Evolutionary conservation across 2,329 filamentous ascomycete genomes (phyloP).

Genomic region (Teratosphaeriaceae sp.): DNA sequence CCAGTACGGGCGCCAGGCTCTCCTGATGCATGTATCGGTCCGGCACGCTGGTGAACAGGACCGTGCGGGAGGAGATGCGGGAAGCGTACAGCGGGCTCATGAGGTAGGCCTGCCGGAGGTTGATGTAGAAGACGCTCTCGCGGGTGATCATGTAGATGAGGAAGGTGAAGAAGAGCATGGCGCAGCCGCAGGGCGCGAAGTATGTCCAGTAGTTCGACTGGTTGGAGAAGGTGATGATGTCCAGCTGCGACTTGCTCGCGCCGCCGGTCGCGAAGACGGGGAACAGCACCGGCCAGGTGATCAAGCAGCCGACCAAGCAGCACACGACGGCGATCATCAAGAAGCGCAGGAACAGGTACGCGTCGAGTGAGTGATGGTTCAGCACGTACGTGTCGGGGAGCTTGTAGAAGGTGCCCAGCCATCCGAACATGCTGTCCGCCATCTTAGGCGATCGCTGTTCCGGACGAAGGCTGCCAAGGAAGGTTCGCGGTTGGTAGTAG

Average conservation of each 20-base stretch:
- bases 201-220: slow-evolving; percentile 33
- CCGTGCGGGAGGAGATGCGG: slow-evolving; percentile 39
- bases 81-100: slow-evolving; percentile 37
- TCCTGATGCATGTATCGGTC: slow-evolving; percentile 33
- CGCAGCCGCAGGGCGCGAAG: slow-evolving; percentile 36
- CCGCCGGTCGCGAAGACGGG: slow-evolving; percentile 37
- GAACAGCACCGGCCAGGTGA: slow-evolving; percentile 43
- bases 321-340: slow-evolving; percentile 38
- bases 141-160: slow-evolving; percentile 40
- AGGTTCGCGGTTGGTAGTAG: slow-evolving; percentile 31
- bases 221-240: slow-evolving; percentile 30
- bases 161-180: slow-evolving; percentile 35
- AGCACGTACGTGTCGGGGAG: slow-evolving; percentile 36
- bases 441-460: slow-evolving; percentile 43
- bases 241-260: slow-evolving; percentile 15
- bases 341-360: slow-evolving; percentile 42
- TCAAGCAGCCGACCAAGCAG: slow-evolving; percentile 36
- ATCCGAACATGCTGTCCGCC: slow-evolving; percentile 43
- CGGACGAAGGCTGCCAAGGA: slow-evolving; percentile 17
- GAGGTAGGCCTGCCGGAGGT: slow-evolving; percentile 41
- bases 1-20: slow-evolving; percentile 32
- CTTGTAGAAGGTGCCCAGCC: slow-evolving; percentile 33
- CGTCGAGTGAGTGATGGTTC: slow-evolving; percentile 40
- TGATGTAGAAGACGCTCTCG: slow-evolving; percentile 39
- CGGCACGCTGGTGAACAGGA: slow-evolving; percentile 41